Evolutionary conservation across 2,329 filamentous ascomycete genomes (phyloP), one percentile per base, ranked within the genome.

Genomic region (Madurella fahalii): DNA sequence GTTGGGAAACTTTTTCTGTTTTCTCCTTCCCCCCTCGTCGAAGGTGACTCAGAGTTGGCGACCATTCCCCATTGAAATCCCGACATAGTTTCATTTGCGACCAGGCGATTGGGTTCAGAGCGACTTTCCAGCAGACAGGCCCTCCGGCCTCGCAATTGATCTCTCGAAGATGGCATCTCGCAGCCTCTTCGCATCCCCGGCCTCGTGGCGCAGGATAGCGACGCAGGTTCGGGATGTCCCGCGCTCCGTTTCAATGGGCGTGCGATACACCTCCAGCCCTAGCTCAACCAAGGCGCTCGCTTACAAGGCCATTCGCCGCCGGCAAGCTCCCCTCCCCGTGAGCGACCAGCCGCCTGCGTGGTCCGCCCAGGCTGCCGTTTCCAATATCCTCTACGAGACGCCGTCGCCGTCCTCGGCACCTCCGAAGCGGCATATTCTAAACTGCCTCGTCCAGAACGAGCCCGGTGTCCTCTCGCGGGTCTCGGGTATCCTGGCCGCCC

Each of bases 391-490:
- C 72, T 99, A 99, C 79, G 94, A 99, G 80, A 97, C 92, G 2
- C 94, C 94, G 5, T 80, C 89, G 16, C 89, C 91, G 8, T 92
- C 90, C 13, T 80, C 80, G 65, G 85, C 85, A 20, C 93, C 94
- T 9, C 87, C 90, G 43, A 97, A 96, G 77, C 87, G 92, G 52
- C 94, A 99, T 74, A 84, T 99, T 69, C 86, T 99, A 74, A 99
- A 99, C 77, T 99, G 94, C 72, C 83, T 99, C 58, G 94, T 99
- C 58, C 94, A 99, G 75, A 99, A 99, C 76, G 94, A 99, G 78
- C 94, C 94, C 12, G 94, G 94, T 76, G 94, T 99, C 54, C 80
- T 99, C 55, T 97, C 93, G 50, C 91, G 94, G 57, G 90, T 99
- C 9, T 97, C 94, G 1, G 94, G 94, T 52, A 97, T 99, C 68